Evolutionary conservation across 2,329 filamentous ascomycete genomes (phyloP).

Genomic region (Rugonectria rugulosa): DNA sequence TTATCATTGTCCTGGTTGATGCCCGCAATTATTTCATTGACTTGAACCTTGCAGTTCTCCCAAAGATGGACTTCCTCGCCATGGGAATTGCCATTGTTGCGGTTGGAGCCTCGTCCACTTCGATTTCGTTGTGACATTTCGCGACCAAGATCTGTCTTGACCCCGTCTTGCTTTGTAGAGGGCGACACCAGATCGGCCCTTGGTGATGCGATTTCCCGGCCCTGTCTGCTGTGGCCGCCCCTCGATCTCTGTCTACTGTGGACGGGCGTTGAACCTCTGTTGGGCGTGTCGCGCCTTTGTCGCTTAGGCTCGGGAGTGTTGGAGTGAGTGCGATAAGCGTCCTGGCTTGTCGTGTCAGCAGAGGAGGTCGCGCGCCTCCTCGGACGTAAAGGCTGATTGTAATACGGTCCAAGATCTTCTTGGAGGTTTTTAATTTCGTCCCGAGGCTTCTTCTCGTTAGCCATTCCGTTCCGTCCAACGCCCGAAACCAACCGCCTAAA

Average conservation of each 20-base stretch:
- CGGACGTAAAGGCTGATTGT: constrained; percentile 37
- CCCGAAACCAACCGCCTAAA: constrained; percentile 40
- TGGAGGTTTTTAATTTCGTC: constrained; percentile 45
- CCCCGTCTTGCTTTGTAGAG: constrained; percentile 34
- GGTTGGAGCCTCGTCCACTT: constrained; percentile 53
- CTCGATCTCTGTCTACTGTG: constrained; percentile 30
- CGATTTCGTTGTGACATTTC: constrained; percentile 55
- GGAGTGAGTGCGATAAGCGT: constrained; percentile 32
- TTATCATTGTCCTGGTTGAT: constrained; percentile 54
- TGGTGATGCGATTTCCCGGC: constrained; percentile 17
- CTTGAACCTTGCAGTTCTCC: constrained; percentile 50
- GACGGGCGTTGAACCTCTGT: constrained; percentile 38
- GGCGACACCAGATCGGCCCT: no score
- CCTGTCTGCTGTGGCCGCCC: constrained; percentile 36
- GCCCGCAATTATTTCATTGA: constrained; percentile 49
- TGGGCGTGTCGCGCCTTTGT: constrained; percentile 37
- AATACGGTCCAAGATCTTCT: constrained; percentile 46
- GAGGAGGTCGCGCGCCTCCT: constrained; percentile 36
- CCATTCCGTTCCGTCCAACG: constrained; percentile 42
- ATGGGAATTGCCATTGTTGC: constrained; percentile 52
- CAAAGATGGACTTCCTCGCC: constrained; percentile 55
- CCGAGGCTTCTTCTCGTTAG: constrained; percentile 45
- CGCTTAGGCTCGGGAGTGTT: constrained; percentile 37
- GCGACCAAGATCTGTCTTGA: constrained; percentile 33
- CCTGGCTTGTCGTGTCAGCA: constrained; percentile 34